Percentiles rank a stretch among this genome's conserved stretches.
Conservation (phyloP, 164 flowering plant species). For the Sedum album region DNA sequence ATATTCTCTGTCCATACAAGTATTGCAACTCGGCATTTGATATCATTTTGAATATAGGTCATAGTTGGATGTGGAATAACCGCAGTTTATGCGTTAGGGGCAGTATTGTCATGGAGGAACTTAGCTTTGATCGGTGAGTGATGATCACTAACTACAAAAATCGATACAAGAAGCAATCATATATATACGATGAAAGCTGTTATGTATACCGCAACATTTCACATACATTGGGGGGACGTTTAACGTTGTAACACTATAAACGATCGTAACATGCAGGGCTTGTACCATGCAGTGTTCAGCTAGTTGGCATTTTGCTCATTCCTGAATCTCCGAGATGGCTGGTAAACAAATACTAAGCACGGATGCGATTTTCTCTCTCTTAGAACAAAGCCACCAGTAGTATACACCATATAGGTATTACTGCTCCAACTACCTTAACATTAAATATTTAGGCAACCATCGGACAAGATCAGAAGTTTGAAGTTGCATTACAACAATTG, state of each 20-base stretch:
- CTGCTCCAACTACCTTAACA: background rate
- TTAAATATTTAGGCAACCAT: conserved; percentile 8
- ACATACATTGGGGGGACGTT: too few relatives aligned
- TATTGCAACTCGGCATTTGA: too few relatives aligned
- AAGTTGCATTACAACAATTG: conserved; percentile 12
- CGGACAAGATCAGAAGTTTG: conserved; percentile 4
- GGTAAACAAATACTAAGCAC: background rate
- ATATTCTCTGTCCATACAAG: background rate
- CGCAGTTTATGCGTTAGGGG: conserved; percentile 44
- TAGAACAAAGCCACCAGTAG: background rate
- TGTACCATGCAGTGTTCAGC: conserved; percentile 1
- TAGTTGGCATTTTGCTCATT: conserved; percentile 11
- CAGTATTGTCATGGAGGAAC: conserved; percentile 49
- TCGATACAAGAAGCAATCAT: too few relatives aligned
- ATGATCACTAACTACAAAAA: background rate
- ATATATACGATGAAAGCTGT: too few relatives aligned
- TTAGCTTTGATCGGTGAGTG: conserved; percentile 41
- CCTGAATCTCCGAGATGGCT: conserved; percentile 20
- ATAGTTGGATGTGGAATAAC: conserved; percentile 44
- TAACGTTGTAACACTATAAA: background rate
- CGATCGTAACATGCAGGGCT: background rate
- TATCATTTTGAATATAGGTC: too few relatives aligned
- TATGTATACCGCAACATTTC: too few relatives aligned
- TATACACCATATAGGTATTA: too few relatives aligned
- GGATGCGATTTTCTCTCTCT: background rate